A percentile compares a stretch with the other conserved stretches of the same genome.
These are phyloP conservation scores for Phymatotrichopsis omnivora DNA, from an alignment of 2,329 filamentous ascomycete genomes.

Conservation along the genomic window DNA sequence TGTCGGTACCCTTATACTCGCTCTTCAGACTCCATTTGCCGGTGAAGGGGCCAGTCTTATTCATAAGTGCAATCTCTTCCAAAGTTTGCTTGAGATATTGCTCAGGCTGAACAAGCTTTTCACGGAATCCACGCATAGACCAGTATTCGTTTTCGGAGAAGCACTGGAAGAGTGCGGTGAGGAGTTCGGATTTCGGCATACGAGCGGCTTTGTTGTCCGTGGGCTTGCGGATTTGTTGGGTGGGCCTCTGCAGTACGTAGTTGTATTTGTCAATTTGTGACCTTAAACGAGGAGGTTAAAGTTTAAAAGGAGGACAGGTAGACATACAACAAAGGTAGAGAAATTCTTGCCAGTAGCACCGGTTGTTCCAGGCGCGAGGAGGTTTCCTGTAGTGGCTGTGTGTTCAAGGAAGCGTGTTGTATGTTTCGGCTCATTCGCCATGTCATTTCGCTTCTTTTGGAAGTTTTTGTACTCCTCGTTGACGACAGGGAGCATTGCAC, in stretches of 20 bases:
- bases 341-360: conserved; percentile 40
- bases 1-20: conserved; percentile 51
- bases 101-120: conserved; percentile 73
- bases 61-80: conserved; percentile 69
- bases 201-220: conserved; percentile 78
- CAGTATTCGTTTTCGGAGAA: conserved; percentile 86
- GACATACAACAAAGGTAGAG: conserved; percentile 49
- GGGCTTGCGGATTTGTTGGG: conserved; percentile 47
- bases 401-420: conserved; percentile 45
- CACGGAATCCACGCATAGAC: conserved; percentile 80
- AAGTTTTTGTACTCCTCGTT: conserved; percentile 39
- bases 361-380: conserved; percentile 42
- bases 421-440: conserved; percentile 43
- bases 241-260: conserved; percentile 42
- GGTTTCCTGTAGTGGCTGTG: conserved; percentile 42
- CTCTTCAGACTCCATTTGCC: conserved; percentile 74
- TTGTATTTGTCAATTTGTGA: conserved; percentile 5
- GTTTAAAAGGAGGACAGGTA: conserved; percentile 1
- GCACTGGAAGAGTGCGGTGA: conserved; percentile 72
- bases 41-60: conserved; percentile 73
- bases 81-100: conserved; percentile 81
- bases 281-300: conserved; percentile 4
- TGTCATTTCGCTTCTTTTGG: conserved; percentile 36
- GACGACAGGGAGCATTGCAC: conserved; percentile 32
- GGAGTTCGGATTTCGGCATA: conserved; percentile 76